A percentile compares a stretch with the other conserved stretches of the same genome.
Evolutionary conservation across 495 filamentous ascomycete species (phyloP).

Genomic region (Trichoderma virens): DNA sequence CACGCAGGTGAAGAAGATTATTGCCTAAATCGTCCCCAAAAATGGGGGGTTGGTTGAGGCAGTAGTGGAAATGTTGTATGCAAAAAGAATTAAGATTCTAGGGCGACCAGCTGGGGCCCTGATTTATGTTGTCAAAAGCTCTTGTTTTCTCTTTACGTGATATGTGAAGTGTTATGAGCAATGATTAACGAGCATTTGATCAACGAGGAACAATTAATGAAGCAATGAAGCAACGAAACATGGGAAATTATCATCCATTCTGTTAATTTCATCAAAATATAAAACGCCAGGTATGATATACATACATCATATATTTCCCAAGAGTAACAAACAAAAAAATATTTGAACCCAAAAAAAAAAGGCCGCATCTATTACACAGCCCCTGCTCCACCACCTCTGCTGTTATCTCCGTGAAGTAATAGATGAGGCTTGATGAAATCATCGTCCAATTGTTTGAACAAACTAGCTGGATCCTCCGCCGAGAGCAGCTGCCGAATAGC

Average conservation of each 20-base stretch:
- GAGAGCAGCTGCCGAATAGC: slow-evolving; percentile 58
- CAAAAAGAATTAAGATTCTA: neutral
- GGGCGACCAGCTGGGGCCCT: neutral
- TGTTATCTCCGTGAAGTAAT: slow-evolving; percentile 58
- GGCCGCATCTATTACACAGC: neutral
- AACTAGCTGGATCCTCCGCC: slow-evolving; percentile 78
- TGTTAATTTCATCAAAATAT: neutral
- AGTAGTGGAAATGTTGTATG: neutral
- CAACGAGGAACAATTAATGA: too few species aligned
- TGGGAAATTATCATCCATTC: neutral
- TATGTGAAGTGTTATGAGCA: too few species aligned
- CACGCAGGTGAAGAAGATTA: neutral
- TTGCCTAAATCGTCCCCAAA: neutral
- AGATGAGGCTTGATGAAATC: slow-evolving; percentile 93
- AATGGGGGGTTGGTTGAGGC: neutral
- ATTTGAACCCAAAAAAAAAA: neutral
- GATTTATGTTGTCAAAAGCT: too few species aligned
- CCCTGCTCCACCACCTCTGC: slow-evolving; percentile 20
- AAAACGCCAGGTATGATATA: slow-evolving; percentile 4
- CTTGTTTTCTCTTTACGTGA: too few species aligned
- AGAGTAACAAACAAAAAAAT: neutral
- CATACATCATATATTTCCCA: slow-evolving; percentile 5
- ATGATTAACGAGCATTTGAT: too few species aligned
- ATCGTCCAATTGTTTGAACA: slow-evolving; percentile 92
- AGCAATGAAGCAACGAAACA: neutral